phyloP scores from a whole-genome alignment of 495 filamentous ascomycete genomes.

The Neurospora sp. region DNA sequence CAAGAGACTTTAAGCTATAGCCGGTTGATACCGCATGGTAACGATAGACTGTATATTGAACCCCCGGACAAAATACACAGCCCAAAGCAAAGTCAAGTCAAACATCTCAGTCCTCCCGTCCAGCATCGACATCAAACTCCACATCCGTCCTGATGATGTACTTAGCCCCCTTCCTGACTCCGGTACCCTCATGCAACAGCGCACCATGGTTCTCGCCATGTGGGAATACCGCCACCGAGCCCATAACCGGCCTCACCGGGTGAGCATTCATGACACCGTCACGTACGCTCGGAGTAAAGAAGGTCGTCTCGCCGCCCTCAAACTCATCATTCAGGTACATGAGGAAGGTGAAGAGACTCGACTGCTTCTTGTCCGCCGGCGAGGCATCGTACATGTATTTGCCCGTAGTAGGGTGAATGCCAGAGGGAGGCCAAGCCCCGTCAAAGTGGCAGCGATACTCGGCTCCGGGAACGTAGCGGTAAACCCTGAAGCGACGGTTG shows the following conservation, averaged over 20 bases:
- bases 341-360: constrained; percentile 40
- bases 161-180: constrained; percentile 34
- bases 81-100: not conserved
- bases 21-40: not conserved
- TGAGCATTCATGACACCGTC: constrained; percentile 40
- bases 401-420: constrained; percentile 23
- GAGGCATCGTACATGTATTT: constrained; percentile 38
- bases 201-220: constrained; percentile 36
- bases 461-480: constrained; percentile 41
- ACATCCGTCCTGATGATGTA: constrained; percentile 43
- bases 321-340: constrained; percentile 45
- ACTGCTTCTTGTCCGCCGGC: constrained; percentile 32
- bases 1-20: not conserved
- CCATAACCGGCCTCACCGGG: constrained; percentile 37
- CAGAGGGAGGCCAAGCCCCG: constrained; percentile 40
- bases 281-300: constrained; percentile 33
- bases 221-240: constrained; percentile 35
- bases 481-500: constrained; percentile 39
- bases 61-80: not conserved
- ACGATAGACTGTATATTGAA: not conserved
- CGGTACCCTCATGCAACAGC: constrained; percentile 38
- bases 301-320: constrained; percentile 40
- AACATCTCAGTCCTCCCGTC: not conserved
- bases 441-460: constrained; percentile 39
- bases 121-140: constrained; percentile 32